Base-by-base conservation (phyloP, 768 basidiomycete genomes). In the Leucosporidium creatinivorum region DNA sequence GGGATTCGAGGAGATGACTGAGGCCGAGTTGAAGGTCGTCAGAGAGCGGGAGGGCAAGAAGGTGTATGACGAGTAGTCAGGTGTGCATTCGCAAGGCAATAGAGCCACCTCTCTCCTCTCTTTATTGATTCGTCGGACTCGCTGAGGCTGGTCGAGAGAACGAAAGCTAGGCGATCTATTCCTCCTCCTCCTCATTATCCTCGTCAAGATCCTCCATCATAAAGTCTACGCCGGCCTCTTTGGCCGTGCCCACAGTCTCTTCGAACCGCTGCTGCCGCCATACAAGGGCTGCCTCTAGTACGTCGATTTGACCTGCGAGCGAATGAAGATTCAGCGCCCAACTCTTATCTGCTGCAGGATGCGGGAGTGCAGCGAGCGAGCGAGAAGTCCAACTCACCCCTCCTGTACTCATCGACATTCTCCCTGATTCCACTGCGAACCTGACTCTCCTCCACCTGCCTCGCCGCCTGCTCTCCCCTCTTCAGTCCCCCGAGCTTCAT, bases 401-500 rank as follows among this genome's bases (percentile, higher is more conserved):
- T 49, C 7, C 70, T 36, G 36, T 72, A 72, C 23, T 67, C 59
- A 26, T 51, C 39, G 59, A 88, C 79, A 89, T 92, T 92, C 59
- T 71, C 60, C 47, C 77, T 77, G 1, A 93, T 86, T 17, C 86
- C 83, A 5, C 81, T 80, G 49, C 89, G 81, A 52, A 85, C 74
- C 3, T 7, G 9, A 1, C 30, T 39, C 30, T 21, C 49, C 31
- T 62, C 64, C 4, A 25, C 60, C 36, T 63, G 72, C n/a, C 65
- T 65, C 5, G 58, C 66, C 8, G 58, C 36, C 17, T 17, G 36
- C 30, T 36, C 52, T 30, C 39, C 39, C 39, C 39, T 44, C 39
- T 44, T 44, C 39, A 54, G 69, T 62, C 17, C 77, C 69, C 23
- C 74, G 65, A 47, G 58, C 58, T 70, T 72, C 48, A 61, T 60